Evolutionary conservation across 78 protist genomes (phyloP), one percentile per base, ranked within the genome.

Genomic region (Guillardia theta): DNA sequence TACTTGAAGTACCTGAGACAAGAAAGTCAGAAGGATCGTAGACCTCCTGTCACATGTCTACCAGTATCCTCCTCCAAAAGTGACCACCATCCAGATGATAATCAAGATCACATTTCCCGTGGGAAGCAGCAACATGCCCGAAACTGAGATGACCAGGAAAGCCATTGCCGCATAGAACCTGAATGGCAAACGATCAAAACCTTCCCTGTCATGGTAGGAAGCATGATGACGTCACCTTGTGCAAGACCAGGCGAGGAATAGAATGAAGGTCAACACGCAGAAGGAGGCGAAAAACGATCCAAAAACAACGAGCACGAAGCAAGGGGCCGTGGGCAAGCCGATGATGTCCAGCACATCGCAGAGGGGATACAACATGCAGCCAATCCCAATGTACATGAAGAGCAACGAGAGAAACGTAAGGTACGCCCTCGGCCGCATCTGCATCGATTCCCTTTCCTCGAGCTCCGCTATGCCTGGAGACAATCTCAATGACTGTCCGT

Each of bases 401-500:
- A 27, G 3, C 39, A 15, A 15, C 47, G 37, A 0, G 45, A 36
- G 4, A 3, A 24, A 15, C 4, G 87, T 21, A 24, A 70, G 33
- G 87, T 36, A 36, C 1, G 41, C 87, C 33, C 87, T 27, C 12
- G 87, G 87, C 22, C 41, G 33, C 87, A 70, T 70, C 45, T 18
- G 10, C 41, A 36, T 22, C 87, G 87, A 27, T 43, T 70, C 87
- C 22, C 41, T 70, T 27, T 15, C 47, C 41, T 70, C 87, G 3
- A 70, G 87, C 87, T 70, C 87, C 87, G 87, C 87, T 22, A 70
- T 70, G 27, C 87, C 87, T 70, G 87, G 39, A 22, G 22, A 27
- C 78, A 64, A 12, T 12, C 6, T 5, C 78, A 53, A 64, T 12
- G 78, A 64, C 15, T 12, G 27, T 64, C 41, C 1, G 10, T 21